phyloP scores from a whole-genome alignment of 768 basidiomycete genomes.

The Leccinum sublutescens region DNA sequence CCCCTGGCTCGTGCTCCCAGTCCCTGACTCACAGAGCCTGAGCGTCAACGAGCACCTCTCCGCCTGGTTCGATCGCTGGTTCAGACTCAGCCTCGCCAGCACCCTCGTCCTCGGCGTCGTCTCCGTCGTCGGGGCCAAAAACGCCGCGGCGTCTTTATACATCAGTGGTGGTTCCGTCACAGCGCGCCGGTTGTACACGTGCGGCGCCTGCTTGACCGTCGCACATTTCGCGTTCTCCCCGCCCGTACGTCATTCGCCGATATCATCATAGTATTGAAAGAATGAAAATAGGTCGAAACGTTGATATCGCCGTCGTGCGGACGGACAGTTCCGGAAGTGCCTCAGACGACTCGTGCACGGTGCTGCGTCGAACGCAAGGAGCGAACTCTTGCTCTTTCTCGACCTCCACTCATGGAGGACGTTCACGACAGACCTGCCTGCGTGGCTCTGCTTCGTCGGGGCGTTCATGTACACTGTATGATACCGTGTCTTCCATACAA shows the following conservation, averaged over 20 bases:
- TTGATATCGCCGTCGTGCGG: not conserved
- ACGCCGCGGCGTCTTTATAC: not conserved
- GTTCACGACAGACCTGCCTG: slow-evolving; percentile 4
- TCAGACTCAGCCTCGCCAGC: not conserved
- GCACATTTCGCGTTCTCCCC: slow-evolving; percentile 7
- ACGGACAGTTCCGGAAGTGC: slow-evolving; percentile 1
- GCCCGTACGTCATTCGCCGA: not conserved
- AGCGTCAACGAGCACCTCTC: not conserved
- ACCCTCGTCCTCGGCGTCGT: not conserved
- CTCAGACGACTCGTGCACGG: not conserved
- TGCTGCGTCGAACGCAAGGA: not conserved
- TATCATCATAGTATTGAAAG: not conserved
- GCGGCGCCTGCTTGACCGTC: slow-evolving; percentile 6
- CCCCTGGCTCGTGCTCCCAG: not conserved
- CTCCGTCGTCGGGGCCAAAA: not conserved
- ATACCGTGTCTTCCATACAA: not conserved
- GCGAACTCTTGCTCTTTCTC: slow-evolving; percentile 3
- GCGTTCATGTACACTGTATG: slow-evolving; percentile 1
- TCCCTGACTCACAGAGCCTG: not conserved
- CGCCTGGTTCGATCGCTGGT: not conserved
- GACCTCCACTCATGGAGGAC: not conserved
- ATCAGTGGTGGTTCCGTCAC: not conserved
- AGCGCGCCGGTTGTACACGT: not conserved
- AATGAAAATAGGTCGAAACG: not conserved
- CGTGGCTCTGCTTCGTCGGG: slow-evolving; percentile 1